Evolutionary conservation across 306 rosid genomes (phyloP).

Genomic region (Gastrolobium bilobum): DNA sequence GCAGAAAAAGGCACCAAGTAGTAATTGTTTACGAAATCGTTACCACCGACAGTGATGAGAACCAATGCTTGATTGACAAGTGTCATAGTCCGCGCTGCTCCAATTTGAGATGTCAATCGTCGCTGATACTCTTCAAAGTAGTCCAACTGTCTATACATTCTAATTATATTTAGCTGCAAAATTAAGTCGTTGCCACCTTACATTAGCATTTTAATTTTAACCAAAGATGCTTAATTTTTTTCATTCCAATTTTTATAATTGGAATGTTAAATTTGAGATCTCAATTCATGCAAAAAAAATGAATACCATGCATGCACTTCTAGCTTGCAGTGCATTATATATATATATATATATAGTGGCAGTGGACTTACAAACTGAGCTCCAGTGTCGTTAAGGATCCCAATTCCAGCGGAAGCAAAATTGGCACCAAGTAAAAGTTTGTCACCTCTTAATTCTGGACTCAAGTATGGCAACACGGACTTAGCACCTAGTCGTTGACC

Average conservation of each 20-base stretch:
- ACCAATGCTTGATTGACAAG: constrained; percentile 66
- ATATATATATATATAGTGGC: not conserved
- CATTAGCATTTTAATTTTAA: not conserved
- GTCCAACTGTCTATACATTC: constrained; percentile 70
- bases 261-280: not conserved
- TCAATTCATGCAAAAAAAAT: not conserved
- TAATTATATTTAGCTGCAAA: constrained; percentile 68
- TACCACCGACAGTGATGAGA: constrained; percentile 74
- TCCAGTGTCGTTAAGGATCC: constrained; percentile 88
- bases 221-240: not conserved
- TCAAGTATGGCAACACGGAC: constrained; percentile 73
- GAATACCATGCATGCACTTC: not conserved
- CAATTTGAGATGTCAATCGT: constrained; percentile 55
- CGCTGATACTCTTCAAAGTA: constrained; percentile 71
- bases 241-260: not conserved
- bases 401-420: constrained; percentile 86
- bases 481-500: constrained; percentile 69
- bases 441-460: constrained; percentile 68
- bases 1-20: constrained; percentile 67
- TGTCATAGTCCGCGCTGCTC: constrained; percentile 45
- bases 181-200: not conserved
- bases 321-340: not conserved
- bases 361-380: constrained; percentile 69
- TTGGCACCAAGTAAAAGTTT: constrained; percentile 76
- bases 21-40: constrained; percentile 84